phyloP scores from a whole-genome alignment of 306 rosid genomes.

The Oxytropis ochrocephala region DNA sequence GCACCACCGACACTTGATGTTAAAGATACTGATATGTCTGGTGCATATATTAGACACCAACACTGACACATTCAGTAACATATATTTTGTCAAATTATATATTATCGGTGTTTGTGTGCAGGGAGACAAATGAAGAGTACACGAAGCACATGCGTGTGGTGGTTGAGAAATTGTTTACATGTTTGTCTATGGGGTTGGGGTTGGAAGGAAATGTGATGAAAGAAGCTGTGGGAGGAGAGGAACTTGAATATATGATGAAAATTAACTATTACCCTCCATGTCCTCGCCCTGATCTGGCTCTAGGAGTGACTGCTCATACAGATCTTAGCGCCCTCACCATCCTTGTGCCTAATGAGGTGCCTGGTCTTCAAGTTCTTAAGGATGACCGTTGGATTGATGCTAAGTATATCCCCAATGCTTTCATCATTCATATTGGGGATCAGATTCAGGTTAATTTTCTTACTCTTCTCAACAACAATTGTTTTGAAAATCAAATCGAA shows the following conservation, averaged over 20 bases:
- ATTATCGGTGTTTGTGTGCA: no score
- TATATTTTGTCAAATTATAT: no score
- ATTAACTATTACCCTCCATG: slow-evolving; percentile 48
- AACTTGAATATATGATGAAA: slow-evolving; percentile 20
- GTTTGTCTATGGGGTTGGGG: slow-evolving; percentile 33
- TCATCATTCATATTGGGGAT: slow-evolving; percentile 30
- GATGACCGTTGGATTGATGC: slow-evolving; percentile 29
- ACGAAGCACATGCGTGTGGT: slow-evolving; percentile 18
- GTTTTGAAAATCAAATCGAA: no score
- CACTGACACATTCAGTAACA: no score
- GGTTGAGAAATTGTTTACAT: slow-evolving; percentile 23
- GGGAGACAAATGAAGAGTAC: slow-evolving; percentile 37
- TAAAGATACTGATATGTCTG: no score
- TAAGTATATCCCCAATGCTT: slow-evolving; percentile 24
- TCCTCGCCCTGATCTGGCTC: slow-evolving; percentile 29
- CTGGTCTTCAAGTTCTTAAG: slow-evolving; percentile 29
- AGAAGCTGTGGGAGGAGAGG: slow-evolving; percentile 35
- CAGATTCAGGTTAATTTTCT: slow-evolving; percentile 19
- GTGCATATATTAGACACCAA: no score
- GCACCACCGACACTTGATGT: no score
- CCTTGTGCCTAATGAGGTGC: slow-evolving; percentile 30
- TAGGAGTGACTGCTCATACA: slow-evolving; percentile 23
- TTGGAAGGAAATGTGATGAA: slow-evolving; percentile 23
- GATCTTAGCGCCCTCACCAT: slow-evolving; percentile 2
- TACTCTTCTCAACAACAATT: no score